phyloP scores from a whole-genome alignment of 345 rosid genomes.

The Durio zibethinus region DNA sequence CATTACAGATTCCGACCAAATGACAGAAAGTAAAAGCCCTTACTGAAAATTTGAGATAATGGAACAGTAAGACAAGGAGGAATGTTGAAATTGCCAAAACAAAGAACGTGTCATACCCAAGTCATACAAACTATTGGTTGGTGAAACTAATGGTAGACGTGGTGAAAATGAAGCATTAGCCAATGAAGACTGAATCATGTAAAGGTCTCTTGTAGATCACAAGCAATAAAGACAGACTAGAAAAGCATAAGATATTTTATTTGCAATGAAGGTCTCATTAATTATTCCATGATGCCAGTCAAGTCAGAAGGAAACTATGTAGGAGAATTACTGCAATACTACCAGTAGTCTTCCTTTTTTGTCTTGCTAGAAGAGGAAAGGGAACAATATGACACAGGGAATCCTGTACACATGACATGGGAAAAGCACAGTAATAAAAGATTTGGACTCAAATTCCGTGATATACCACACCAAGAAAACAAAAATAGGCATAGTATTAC shows the following conservation, averaged over 20 bases:
- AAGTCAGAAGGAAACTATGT: background rate
- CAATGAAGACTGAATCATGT: background rate
- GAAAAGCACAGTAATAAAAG: background rate
- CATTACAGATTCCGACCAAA: too few species aligned
- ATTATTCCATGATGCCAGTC: background rate
- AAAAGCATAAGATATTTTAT: background rate
- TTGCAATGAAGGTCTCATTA: background rate
- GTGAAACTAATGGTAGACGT: background rate
- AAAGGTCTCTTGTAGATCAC: too few species aligned
- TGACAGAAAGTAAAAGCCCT: background rate
- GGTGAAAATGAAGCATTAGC: background rate
- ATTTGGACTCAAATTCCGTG: background rate
- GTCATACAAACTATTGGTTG: background rate
- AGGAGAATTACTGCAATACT: background rate
- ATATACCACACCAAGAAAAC: background rate
- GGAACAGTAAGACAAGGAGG: background rate
- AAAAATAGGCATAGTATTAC: background rate
- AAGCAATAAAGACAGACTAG: background rate
- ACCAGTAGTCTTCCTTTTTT: constrained; percentile 4
- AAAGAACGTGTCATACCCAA: background rate
- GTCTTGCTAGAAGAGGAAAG: constrained; percentile 10
- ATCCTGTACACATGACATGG: background rate
- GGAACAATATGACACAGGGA: background rate
- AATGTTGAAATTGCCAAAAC: background rate
- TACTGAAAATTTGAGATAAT: background rate